These are phyloP conservation scores for Beauveria sp. DNA, from an alignment of 2,329 filamentous ascomycete species.

Conservation along the genomic window DNA sequence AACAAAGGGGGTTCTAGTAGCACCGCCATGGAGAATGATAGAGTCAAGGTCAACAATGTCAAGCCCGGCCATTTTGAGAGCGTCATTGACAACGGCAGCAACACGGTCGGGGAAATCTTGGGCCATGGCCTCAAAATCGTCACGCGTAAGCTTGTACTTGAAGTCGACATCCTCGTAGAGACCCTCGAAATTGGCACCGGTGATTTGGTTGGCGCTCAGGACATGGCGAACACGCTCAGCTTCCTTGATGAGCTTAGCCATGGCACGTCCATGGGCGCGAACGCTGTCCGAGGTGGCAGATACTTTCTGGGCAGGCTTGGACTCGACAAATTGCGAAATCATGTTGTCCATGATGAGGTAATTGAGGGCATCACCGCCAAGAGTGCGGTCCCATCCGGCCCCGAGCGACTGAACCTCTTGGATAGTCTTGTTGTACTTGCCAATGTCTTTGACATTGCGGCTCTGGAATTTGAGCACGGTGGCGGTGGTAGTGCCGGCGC, in stretches of 20 bases:
- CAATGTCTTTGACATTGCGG: conserved; percentile 80
- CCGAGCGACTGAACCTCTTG: conserved; percentile 91
- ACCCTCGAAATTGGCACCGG: conserved; percentile 73
- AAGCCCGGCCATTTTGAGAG: conserved; percentile 66
- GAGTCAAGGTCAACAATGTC: conserved; percentile 73
- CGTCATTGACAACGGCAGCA: conserved; percentile 59
- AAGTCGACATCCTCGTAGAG: conserved; percentile 90
- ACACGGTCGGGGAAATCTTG: conserved; percentile 62
- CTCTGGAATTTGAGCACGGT: conserved; percentile 86
- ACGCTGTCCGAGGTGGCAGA: conserved; percentile 56
- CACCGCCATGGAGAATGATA: conserved; percentile 87
- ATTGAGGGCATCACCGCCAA: conserved; percentile 87
- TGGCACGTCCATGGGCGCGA: conserved; percentile 69
- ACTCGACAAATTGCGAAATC: conserved; percentile 68
- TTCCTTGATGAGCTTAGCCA: conserved; percentile 89
- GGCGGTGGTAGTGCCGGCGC: conserved; percentile 86
- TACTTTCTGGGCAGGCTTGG: conserved; percentile 57
- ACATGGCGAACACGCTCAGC: conserved; percentile 81
- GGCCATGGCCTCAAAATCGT: conserved; percentile 74
- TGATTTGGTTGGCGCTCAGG: conserved; percentile 85
- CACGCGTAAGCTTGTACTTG: conserved; percentile 76
- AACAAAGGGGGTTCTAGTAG: conserved; percentile 85
- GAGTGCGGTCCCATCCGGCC: conserved; percentile 77
- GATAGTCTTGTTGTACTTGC: conserved; percentile 91
- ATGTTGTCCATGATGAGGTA: conserved; percentile 84